Percentiles rank a stretch among this genome's conserved stretches.
phyloP scores from a whole-genome alignment of 371 early-diverging fungal species.

The Funneliformis caledonium region DNA sequence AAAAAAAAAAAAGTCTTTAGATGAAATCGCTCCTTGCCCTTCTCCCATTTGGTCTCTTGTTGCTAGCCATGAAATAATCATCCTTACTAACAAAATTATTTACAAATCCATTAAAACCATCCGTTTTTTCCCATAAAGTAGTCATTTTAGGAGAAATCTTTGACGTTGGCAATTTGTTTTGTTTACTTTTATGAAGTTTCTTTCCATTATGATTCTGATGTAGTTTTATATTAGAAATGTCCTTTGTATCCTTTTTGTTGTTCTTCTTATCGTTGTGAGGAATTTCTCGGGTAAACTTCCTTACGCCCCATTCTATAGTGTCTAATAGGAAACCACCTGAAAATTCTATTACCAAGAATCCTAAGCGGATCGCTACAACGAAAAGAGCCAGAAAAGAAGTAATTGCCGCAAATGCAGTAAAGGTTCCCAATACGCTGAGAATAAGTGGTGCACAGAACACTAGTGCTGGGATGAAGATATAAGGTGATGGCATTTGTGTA shows the following conservation, averaged over 20 bases:
- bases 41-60: not conserved
- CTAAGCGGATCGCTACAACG: constrained; percentile 20
- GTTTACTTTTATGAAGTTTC: not conserved
- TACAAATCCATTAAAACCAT: not conserved
- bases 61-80: constrained; percentile 14
- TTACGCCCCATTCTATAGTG: constrained; percentile 4
- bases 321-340: constrained; percentile 26
- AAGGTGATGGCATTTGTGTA: not conserved
- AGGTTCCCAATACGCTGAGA: not conserved
- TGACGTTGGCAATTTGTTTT: not conserved
- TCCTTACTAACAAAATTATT: constrained; percentile 20
- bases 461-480: not conserved
- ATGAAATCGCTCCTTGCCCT: not conserved
- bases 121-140: not conserved
- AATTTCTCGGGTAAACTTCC: not conserved
- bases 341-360: constrained; percentile 31
- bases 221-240: not conserved
- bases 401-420: constrained; percentile 9
- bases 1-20: not conserved
- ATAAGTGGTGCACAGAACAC: constrained; percentile 12
- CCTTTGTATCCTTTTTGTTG: not conserved
- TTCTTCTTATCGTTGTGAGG: not conserved
- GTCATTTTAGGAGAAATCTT: not conserved
- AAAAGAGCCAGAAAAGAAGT: constrained; percentile 15
- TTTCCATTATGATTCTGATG: not conserved